Evolutionary conservation across 2,329 filamentous ascomycete species (phyloP).

Genomic region (Trichoderma sp.): DNA sequence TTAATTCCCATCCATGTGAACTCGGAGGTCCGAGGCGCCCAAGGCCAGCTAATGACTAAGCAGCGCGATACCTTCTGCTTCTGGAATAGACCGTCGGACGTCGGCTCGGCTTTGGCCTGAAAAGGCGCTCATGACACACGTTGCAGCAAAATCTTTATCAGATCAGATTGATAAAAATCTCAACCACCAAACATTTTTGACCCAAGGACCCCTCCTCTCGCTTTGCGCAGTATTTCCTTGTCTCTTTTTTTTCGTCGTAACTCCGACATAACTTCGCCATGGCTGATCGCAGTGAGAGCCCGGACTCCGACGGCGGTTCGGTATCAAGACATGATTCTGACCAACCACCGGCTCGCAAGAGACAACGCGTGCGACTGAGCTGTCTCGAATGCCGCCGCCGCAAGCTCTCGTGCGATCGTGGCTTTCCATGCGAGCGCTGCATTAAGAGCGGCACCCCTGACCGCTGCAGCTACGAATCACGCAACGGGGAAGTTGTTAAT

Average conservation of each 20-base stretch:
- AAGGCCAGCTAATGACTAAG: constrained; percentile 11
- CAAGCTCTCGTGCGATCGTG: constrained; percentile 61
- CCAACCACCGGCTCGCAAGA: constrained; percentile 49
- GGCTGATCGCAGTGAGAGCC: constrained; percentile 39
- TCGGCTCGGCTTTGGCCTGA: constrained; percentile 9
- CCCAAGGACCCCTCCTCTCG: constrained; percentile 27
- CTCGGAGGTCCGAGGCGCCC: constrained; percentile 14
- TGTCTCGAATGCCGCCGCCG: constrained; percentile 60
- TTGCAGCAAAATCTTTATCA: constrained; percentile 33
- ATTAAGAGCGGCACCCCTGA: constrained; percentile 61
- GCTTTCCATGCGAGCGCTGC: constrained; percentile 61
- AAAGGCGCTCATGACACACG: constrained; percentile 5
- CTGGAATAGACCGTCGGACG: neutral
- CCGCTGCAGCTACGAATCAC: constrained; percentile 59
- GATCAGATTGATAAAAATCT: constrained; percentile 42
- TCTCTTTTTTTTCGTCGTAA: constrained; percentile 31
- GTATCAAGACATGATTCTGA: constrained; percentile 30
- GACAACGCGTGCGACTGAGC: constrained; percentile 58
- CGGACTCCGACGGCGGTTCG: constrained; percentile 37
- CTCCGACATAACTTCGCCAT: constrained; percentile 32
- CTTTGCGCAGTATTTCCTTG: constrained; percentile 15
- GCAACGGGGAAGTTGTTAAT: constrained; percentile 50
- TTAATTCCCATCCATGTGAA: neutral
- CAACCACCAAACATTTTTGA: constrained; percentile 22
- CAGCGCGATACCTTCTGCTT: neutral